These are phyloP conservation scores for Xerocomellus intermedius DNA, from an alignment of 768 basidiomycete species.

Conservation along the genomic window DNA sequence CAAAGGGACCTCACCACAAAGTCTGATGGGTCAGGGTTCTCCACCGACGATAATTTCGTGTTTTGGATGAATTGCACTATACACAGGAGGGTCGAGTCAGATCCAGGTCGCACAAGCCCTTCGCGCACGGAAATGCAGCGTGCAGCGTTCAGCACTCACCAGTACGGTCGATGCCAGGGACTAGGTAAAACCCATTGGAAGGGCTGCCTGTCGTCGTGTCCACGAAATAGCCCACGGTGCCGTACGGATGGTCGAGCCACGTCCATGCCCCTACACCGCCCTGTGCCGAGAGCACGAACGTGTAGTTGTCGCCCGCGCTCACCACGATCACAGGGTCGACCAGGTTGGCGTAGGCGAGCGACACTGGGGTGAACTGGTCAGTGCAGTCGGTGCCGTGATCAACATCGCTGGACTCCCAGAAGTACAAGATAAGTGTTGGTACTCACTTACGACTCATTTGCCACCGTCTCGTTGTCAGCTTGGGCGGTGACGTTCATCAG, in stretches of 20 bases:
- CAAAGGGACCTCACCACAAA: conserved; percentile 53
- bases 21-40: conserved; percentile 38
- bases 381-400: background rate
- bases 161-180: conserved; percentile 53
- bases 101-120: no score
- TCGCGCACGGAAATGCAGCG: background rate
- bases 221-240: conserved; percentile 53
- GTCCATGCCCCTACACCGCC: conserved; percentile 58
- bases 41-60: conserved; percentile 37
- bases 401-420: background rate
- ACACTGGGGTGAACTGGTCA: conserved; percentile 49
- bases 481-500: conserved; percentile 48
- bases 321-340: conserved; percentile 50
- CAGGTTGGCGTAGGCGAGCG: conserved; percentile 45
- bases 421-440: background rate
- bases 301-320: conserved; percentile 32
- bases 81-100: background rate
- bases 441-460: conserved; percentile 53
- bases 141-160: conserved; percentile 32
- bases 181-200: conserved; percentile 53
- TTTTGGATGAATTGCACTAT: conserved; percentile 45
- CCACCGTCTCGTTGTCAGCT: conserved; percentile 40
- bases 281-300: conserved; percentile 50
- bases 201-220: conserved; percentile 42
- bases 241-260: conserved; percentile 58